Evolutionary conservation across 176 grass and related monocot species (phyloP).

Genomic region (Carex parvula): DNA sequence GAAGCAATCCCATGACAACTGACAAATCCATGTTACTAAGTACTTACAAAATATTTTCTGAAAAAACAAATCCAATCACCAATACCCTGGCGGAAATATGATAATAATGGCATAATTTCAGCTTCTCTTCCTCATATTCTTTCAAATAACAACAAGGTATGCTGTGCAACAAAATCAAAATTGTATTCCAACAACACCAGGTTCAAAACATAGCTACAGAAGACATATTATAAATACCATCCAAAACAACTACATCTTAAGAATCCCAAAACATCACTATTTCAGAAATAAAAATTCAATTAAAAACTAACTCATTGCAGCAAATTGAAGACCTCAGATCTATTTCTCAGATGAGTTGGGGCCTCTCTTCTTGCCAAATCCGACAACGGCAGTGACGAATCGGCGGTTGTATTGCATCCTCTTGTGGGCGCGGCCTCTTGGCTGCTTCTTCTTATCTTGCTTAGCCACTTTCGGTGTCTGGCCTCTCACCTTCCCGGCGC

Average conservation of each 20-base stretch:
- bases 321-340: constrained; percentile 24
- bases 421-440: constrained; percentile 74
- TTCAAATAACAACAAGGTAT: too few species aligned
- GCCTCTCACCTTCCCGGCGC: constrained; percentile 76
- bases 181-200: neutral
- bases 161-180: neutral
- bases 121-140: too few species aligned
- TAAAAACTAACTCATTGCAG: constrained; percentile 21
- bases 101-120: too few species aligned
- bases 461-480: constrained; percentile 91
- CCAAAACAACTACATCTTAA: neutral
- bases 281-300: neutral
- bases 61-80: too few species aligned
- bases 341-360: constrained; percentile 89
- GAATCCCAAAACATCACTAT: constrained; percentile 7
- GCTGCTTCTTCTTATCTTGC: constrained; percentile 90
- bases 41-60: too few species aligned
- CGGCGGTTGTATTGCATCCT: constrained; percentile 87
- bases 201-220: neutral
- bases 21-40: too few species aligned
- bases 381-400: constrained; percentile 84
- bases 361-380: constrained; percentile 85
- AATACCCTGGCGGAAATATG: too few species aligned
- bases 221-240: neutral
- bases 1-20: too few species aligned